Conservation (phyloP, 345 rosid genomes). For the Turnera subulata region DNA sequence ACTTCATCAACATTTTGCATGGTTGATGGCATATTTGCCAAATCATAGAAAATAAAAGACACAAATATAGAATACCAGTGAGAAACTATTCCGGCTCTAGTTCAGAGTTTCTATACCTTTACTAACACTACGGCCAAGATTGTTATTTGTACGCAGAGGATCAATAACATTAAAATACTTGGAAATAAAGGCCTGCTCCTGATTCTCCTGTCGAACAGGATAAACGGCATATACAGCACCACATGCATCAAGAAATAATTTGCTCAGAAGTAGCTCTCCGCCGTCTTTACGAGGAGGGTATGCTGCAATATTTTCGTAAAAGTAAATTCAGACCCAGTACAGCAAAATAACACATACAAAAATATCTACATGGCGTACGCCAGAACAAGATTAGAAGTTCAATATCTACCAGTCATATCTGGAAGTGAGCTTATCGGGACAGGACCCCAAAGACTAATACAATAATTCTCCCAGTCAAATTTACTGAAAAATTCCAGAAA, state of each 20-base stretch:
- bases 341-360: too few species aligned
- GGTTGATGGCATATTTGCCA: too few species aligned
- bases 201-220: constrained; percentile 62
- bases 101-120: constrained; percentile 53
- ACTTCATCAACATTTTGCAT: too few species aligned
- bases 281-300: constrained; percentile 84
- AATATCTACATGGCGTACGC: too few species aligned
- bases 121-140: constrained; percentile 98
- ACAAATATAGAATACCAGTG: too few species aligned
- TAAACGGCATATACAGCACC: constrained; percentile 67
- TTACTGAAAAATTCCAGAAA: constrained; percentile 99
- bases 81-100: too few species aligned
- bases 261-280: constrained; percentile 58
- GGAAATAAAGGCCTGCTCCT: constrained; percentile 71
- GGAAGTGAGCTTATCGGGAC: constrained; percentile 83
- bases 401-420: constrained; percentile 64
- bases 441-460: constrained; percentile 98
- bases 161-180: constrained; percentile 97
- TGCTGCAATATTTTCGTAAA: constrained; percentile 42
- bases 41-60: too few species aligned
- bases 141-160: constrained; percentile 95
- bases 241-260: constrained; percentile 74
- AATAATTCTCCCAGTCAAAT: constrained; percentile 98
- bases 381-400: too few species aligned
- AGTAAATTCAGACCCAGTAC: constrained; percentile 8